Evolutionary conservation across 352 stramenopile species (phyloP), one percentile per base, ranked within the genome.

Genomic region (Globisporangium paddicum): DNA sequence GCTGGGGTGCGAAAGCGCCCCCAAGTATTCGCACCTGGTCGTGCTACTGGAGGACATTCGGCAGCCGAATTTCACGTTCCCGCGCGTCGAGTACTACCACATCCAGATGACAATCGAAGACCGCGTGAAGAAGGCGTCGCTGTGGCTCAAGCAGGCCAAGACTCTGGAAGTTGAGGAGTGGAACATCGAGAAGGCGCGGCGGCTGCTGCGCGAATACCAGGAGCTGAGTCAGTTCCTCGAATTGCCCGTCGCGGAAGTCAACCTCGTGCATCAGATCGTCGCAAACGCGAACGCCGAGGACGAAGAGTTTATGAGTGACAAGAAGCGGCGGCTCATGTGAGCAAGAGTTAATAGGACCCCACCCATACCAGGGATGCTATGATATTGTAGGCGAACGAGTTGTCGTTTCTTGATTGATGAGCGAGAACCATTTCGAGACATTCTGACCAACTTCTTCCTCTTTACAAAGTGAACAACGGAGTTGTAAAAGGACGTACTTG

Each of bases 31-130:
- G 2, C 80, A 94, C 28, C 51, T 94, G 53, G 80, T 84, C 2
- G 69, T 90, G 18, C 53, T 92, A 8, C 53, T 92, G 9, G 66
- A 84, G 19, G 84, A 94, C 32, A 61, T 63, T 16, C 79, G 62
- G 18, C 66, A 79, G 26, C 60, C 74, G 6, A 73, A 69, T 5
- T 82, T 88, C 23, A 56, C 66, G 25, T 89, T 91, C 61, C 77
- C 81, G 44, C 79, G 78, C 6, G 63, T 69, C 14, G 82, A 92
- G 64, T 90, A 89, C 60, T 62, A 68, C 6, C 68, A 83, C 11
- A 89, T 94, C 66, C 84, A 90, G 52, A 44, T 75, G 46, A 89
- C 82, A 13, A 87, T 94, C 19, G 73, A 77, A 37, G 78, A 87
- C 6, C 80, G 79, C 14, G 78, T 94, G 30, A 50, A 66, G 23